Evolutionary conservation across 768 basidiomycete species (phyloP).

Genomic region (Boletus speciosus): DNA sequence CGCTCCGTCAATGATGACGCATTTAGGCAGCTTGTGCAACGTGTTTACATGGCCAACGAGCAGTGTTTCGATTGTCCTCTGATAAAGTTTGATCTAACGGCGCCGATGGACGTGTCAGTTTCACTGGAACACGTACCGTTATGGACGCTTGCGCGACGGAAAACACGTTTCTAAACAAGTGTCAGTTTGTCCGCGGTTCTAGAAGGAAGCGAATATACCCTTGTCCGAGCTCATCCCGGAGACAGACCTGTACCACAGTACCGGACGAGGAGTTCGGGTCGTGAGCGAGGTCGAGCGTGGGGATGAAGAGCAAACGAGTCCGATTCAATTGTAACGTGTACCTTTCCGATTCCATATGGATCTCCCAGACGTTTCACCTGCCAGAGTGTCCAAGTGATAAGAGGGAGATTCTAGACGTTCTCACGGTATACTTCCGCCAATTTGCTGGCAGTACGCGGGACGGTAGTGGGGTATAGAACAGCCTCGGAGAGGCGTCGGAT

Average conservation of each 20-base stretch:
- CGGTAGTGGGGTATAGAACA: neutral
- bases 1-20: conserved; percentile 10
- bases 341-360: neutral
- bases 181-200: neutral
- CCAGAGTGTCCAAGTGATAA: neutral
- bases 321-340: conserved; percentile 20
- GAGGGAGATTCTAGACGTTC: neutral
- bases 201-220: conserved; percentile 18
- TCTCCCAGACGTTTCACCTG: neutral
- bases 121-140: conserved; percentile 16
- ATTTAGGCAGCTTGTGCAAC: conserved; percentile 11
- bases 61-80: conserved; percentile 27
- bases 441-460: neutral
- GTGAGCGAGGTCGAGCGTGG: neutral
- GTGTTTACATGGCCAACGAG: conserved; percentile 18
- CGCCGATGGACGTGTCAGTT: neutral
- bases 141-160: conserved; percentile 9
- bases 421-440: neutral
- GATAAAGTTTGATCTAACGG: neutral
- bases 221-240: conserved; percentile 13
- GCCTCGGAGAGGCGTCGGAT: neutral
- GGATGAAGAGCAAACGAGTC: conserved; percentile 26
- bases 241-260: conserved; percentile 24
- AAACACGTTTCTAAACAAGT: conserved; percentile 8
- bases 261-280: conserved; percentile 4